These are phyloP conservation scores for Fusarium oxysporum DNA, from an alignment of 2,329 filamentous ascomycete species.

Conservation along the genomic window DNA sequence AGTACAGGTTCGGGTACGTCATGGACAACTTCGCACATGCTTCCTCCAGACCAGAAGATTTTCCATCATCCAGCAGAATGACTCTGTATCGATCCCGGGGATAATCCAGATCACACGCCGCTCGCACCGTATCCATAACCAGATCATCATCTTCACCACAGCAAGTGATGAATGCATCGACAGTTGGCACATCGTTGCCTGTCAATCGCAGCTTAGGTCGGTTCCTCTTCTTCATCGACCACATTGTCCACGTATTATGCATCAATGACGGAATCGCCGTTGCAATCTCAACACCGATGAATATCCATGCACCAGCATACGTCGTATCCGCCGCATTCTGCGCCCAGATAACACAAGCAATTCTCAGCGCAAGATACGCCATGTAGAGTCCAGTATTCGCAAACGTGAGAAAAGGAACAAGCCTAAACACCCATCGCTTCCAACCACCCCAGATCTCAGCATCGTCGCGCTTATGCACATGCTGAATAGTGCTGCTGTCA, in stretches of 20 bases:
- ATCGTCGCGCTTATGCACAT: slow-evolving; percentile 57
- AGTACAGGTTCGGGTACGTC: slow-evolving; percentile 62
- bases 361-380: slow-evolving; percentile 62
- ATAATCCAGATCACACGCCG: slow-evolving; percentile 66
- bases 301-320: slow-evolving; percentile 67
- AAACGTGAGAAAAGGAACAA: slow-evolving; percentile 55
- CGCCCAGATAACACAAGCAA: slow-evolving; percentile 64
- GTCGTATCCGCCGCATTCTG: slow-evolving; percentile 55
- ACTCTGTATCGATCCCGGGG: slow-evolving; percentile 64
- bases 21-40: slow-evolving; percentile 53
- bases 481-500: slow-evolving; percentile 50
- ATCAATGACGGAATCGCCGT: slow-evolving; percentile 65
- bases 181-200: slow-evolving; percentile 62
- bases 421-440: slow-evolving; percentile 54
- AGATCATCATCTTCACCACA: slow-evolving; percentile 68
- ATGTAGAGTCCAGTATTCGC: slow-evolving; percentile 57
- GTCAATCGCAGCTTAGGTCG: slow-evolving; percentile 65
- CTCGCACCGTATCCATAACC: slow-evolving; percentile 67
- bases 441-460: slow-evolving; percentile 59
- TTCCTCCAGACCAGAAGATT: slow-evolving; percentile 56
- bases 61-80: slow-evolving; percentile 67
- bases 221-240: slow-evolving; percentile 65
- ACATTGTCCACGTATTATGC: slow-evolving; percentile 69
- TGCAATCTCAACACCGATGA: slow-evolving; percentile 66
- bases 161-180: slow-evolving; percentile 68